Base-by-base conservation (phyloP, 805 yeast genomes). In the Starmerella riodocensis region DNA sequence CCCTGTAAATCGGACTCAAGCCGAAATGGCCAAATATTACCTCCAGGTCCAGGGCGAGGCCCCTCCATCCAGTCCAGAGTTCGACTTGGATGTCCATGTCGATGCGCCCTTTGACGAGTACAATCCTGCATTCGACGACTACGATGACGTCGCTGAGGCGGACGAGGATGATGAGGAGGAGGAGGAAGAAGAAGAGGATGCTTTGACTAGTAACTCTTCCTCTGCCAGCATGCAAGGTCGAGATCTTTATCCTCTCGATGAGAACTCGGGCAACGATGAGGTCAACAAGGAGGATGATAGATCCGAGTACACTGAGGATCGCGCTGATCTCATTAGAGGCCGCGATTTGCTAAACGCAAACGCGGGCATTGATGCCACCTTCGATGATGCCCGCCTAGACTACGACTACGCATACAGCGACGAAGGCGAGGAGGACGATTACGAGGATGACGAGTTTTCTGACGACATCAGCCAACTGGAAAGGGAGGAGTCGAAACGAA, bases 401-500 rank as follows among this genome's bases (percentile, higher is more conserved):
- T 58, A 56, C 9, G 59, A 52, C 14, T 52, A 51, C 19, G 61
- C 50, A n/a, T 60, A 53, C 34, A 56, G 54, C 12, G 56, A 42
- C 16, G 61, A 54, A 16, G 51, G 48, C 30, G 53, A 46, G 7
- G 45, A 39, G 13, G 46, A 42, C 14, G 53, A 56, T 4, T 60
- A 28, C 9, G 27, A 24, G 13, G 9, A 24, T 24, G 27, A 24
- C 27, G n/a, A n/a, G n/a, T n/a, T n/a, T n/a, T 11, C 31, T 16
- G 9, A 14, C 18, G 31, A 28, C 17, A 14, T 28, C 9, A 14
- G 17, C 14, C 17, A 11, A 17, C 14, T 57, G 2, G 63, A 57
- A 4, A 61, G 57, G 7, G 64, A 16, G 8, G 44, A 32, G 24
- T 17, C 12, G 43, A 78, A 67, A 56, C 68, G 85, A 36, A 61